Percentiles rank a stretch among this genome's conserved stretches.
Conservation (phyloP, 306 rosid species). For the Quercus bicolor region DNA sequence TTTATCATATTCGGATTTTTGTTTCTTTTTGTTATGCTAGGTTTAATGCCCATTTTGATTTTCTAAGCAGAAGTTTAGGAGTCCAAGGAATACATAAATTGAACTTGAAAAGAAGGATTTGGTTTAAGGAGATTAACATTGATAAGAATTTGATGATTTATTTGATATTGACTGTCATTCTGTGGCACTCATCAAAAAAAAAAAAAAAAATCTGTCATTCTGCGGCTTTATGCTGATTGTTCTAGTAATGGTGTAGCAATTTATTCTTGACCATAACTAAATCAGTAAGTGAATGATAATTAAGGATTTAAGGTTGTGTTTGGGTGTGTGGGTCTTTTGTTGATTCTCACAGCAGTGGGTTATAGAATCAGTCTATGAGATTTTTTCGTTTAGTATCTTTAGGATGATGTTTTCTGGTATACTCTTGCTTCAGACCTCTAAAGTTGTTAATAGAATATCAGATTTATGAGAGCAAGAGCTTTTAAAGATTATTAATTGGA, state of each 20-base stretch:
- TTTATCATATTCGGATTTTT: conserved; percentile 21
- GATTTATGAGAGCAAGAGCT: no score
- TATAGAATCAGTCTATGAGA: no score
- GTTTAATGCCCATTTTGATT: conserved; percentile 14
- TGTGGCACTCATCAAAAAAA: neutral
- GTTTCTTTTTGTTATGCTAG: neutral
- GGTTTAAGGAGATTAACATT: conserved; percentile 3
- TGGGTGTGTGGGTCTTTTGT: neutral
- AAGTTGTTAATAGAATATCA: no score
- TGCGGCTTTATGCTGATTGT: neutral
- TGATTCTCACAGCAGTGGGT: neutral
- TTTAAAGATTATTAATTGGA: no score
- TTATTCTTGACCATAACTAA: neutral
- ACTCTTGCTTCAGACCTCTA: no score
- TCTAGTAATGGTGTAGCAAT: neutral
- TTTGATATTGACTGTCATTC: neutral
- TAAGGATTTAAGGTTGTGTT: neutral
- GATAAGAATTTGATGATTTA: neutral
- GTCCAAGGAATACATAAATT: conserved; percentile 5
- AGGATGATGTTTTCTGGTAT: no score
- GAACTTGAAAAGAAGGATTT: neutral
- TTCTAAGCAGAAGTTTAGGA: conserved; percentile 20
- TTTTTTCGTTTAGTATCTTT: no score
- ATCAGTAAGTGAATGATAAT: neutral
- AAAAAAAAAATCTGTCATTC: neutral